Base-by-base conservation (phyloP, 2,329 filamentous ascomycete genomes). In the Fusarium torulosum region DNA sequence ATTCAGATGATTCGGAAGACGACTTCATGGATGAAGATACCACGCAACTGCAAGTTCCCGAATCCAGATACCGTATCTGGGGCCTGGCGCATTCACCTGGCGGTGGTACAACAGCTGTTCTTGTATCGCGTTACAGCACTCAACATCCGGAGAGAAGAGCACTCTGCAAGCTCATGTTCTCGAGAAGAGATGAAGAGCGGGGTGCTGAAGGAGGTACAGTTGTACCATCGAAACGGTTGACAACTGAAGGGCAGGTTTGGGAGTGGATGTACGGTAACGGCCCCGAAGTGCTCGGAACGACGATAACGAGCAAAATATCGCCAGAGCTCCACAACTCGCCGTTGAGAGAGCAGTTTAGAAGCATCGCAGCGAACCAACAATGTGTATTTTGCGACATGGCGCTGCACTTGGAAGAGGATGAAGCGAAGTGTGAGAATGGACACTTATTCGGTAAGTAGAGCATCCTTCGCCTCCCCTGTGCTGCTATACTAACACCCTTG, bases 241-340 rank as follows among this genome's bases (percentile, higher is more conserved):
- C 84, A n/a, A 86, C 85, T 3, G 86, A 89, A 72, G 86, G 81
- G 0, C 77, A 78, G 37, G 78, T 85, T 43, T 88, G 86, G 82
- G 83, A 88, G 63, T 86, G 84, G 81, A 85, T 88, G 82, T 88
- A 88, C 68, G 85, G 84, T 19, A 77, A 77, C n/a, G 84, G 83
- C 0, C 76, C 79, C 0, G 77, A 80, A 3, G 82, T 86, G 4
- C 77, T 80, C 0, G 84, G 82, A 6, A 77, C 81, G 21, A 76
- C 77, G 17, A 46, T 63, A 19, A 49, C 68, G 8, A 59, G 70
- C 23, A 69, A 73, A 41, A 63, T 49, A 33, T 66, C 52, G 3
- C 25, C 43, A 6, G 59, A 60, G 25, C 50, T 59, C 6, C 63
- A 63, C 21, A 59, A 73, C 14, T 75, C 69, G 3, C 63, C 73